phyloP scores from a whole-genome alignment of 2,329 filamentous ascomycete genomes.

The Fusarium setosum region DNA sequence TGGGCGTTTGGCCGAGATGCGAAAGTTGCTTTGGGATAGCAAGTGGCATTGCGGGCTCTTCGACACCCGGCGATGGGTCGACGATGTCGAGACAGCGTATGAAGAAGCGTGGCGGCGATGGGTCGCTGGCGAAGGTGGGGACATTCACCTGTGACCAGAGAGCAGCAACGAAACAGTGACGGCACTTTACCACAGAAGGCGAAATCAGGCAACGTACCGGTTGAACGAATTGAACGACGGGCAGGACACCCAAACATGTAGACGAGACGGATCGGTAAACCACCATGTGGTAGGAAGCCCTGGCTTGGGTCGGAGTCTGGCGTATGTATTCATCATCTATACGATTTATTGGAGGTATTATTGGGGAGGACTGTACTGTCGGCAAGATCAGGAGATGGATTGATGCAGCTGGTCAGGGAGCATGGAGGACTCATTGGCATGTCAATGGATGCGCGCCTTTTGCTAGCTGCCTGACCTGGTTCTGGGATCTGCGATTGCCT shows the following conservation, averaged over 20 bases:
- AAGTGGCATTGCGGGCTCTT: constrained; percentile 91
- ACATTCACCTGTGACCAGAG: constrained; percentile 78
- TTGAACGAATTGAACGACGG: constrained; percentile 3
- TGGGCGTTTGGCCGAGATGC: constrained; percentile 82
- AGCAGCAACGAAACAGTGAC: no score
- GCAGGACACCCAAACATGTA: constrained; percentile 10
- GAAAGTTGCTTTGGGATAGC: constrained; percentile 83
- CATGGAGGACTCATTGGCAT: not conserved
- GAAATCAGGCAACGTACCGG: not conserved
- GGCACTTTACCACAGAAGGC: no score
- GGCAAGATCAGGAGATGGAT: not conserved
- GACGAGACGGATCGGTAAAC: constrained; percentile 15
- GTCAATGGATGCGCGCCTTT: constrained; percentile 1
- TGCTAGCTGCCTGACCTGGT: constrained; percentile 10
- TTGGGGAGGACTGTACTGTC: constrained; percentile 4
- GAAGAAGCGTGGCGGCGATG: constrained; percentile 89
- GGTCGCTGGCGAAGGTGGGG: constrained; percentile 87
- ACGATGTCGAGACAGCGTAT: constrained; percentile 89
- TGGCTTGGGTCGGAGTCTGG: constrained; percentile 21
- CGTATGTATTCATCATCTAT: constrained; percentile 14
- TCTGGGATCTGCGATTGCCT: not conserved
- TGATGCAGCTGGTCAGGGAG: not conserved
- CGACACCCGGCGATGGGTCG: constrained; percentile 90
- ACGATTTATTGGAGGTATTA: not conserved
- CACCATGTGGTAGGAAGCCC: constrained; percentile 4